Base-by-base conservation (phyloP, 805 yeast species). In the Lipomyces sp. region DNA sequence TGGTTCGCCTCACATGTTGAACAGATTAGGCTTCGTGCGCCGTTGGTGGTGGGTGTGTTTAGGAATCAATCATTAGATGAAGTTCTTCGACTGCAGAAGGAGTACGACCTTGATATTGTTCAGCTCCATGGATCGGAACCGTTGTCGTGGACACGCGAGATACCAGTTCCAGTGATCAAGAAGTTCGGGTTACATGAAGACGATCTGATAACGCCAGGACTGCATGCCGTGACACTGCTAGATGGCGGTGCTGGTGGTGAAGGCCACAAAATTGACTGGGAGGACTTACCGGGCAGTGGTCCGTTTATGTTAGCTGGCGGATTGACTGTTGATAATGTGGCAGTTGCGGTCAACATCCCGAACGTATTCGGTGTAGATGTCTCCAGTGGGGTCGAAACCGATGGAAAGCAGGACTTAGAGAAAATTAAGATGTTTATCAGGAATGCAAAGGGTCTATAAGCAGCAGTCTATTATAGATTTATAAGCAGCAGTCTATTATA, bases 361-460 rank as follows among this genome's bases (percentile, higher is more conserved):
- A 94, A 95, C 32, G 86, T 90, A n/a, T 75, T 87, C 48, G 98
- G 98, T 3, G 94, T 90, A 33, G 99, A 94, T 78, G 98, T 95
- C 5, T 89, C 97, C 73, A 92, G 97, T 8, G 99, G 99, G 0
- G 97, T 93, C 1, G 99, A 95, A 75, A 86, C 88, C 0, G 75
- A 85, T 54, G 97, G 97, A 1, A 76, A 71, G 0, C 95, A 94
- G 77, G 97, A 92, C 76, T 73, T 80, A 58, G 75, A 63, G 0
- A 94, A 92, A 78, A 85, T 94, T 29, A 73, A 73, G 63, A 63
- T 66, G 13, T 94, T 93, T 77, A 79, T 94, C 15, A 29, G 18
- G 18, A 67, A 67, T 55, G 70, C 70, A n/a, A 58, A 54, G 32
- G 57, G 60, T 15, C 7, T 15, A 8, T 53, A 60, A 24, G 29